Percentiles rank a stretch among this genome's conserved stretches.
These are phyloP conservation scores for Spongiforma sp. DNA, from an alignment of 1,284 basidiomycete genomes.

Conservation along the genomic window DNA sequence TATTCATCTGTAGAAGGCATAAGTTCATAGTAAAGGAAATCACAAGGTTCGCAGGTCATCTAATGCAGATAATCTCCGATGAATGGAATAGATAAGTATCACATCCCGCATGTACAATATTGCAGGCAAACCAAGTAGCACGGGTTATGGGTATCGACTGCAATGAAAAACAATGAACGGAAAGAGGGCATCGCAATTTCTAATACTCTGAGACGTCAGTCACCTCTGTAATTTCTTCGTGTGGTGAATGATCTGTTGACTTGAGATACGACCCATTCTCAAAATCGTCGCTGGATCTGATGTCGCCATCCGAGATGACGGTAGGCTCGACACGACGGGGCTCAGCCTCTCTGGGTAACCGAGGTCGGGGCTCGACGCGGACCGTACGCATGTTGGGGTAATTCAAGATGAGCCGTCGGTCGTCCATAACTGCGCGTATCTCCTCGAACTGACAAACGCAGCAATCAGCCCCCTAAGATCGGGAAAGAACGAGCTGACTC, in stretches of 20 bases:
- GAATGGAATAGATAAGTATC: slow-evolving; percentile 31
- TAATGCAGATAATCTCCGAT: slow-evolving; percentile 10
- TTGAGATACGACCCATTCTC: slow-evolving; percentile 33
- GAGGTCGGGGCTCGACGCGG: slow-evolving; percentile 47
- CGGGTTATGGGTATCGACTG: slow-evolving; percentile 8
- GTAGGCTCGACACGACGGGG: slow-evolving; percentile 38
- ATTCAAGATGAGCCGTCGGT: slow-evolving; percentile 59
- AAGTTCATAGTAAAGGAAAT: slow-evolving; percentile 1
- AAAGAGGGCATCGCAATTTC: slow-evolving; percentile 10
- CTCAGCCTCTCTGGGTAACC: slow-evolving; percentile 29
- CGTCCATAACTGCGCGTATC: slow-evolving; percentile 65
- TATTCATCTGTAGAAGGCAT: slow-evolving; percentile 1
- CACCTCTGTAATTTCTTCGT: slow-evolving; percentile 32
- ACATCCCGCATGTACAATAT: slow-evolving; percentile 11
- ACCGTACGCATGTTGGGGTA: slow-evolving; percentile 69
- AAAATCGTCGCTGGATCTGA: slow-evolving; percentile 36
- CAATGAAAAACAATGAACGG: slow-evolving; percentile 9
- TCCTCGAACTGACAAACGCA: slow-evolving; percentile 62
- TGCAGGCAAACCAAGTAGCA: slow-evolving; percentile 13
- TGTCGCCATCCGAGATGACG: slow-evolving; percentile 36
- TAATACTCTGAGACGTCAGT: slow-evolving; percentile 40
- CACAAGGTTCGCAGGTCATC: slow-evolving; percentile 12
- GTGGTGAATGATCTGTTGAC: slow-evolving; percentile 30
- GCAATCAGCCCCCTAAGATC: slow-evolving; percentile 7
- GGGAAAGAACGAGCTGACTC: slow-evolving; percentile 4